Conservation (phyloP, 2,329 filamentous ascomycete genomes). For the Sporothrix brunneoviolacea region DNA sequence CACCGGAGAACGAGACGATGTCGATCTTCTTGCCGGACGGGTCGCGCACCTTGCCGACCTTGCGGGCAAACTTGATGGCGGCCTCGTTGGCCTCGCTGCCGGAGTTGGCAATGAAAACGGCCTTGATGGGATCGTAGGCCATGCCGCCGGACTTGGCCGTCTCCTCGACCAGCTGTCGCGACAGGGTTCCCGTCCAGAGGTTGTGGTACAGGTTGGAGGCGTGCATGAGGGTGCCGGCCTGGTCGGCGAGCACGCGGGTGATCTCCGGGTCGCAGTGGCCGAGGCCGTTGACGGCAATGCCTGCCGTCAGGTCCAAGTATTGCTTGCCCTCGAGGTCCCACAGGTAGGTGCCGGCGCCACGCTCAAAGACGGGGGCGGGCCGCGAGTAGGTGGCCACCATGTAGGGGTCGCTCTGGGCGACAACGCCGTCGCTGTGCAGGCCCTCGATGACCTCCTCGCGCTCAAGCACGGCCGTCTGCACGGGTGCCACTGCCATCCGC, state of each 20-base stretch:
- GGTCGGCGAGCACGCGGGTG: slow-evolving; percentile 56
- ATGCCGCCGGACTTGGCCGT: slow-evolving; percentile 76
- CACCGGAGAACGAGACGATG: slow-evolving; percentile 82
- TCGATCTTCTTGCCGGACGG: slow-evolving; percentile 69
- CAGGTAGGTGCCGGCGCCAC: slow-evolving; percentile 78
- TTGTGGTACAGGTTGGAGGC: slow-evolving; percentile 97
- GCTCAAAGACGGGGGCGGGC: slow-evolving; percentile 81
- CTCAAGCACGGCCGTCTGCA: background rate
- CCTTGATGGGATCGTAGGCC: slow-evolving; percentile 51
- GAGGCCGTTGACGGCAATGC: slow-evolving; percentile 89
- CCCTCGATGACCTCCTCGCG: background rate
- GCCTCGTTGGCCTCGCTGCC: slow-evolving; percentile 97
- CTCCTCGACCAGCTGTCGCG: slow-evolving; percentile 74
- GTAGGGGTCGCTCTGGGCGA: slow-evolving; percentile 70
- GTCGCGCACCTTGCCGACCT: slow-evolving; percentile 72
- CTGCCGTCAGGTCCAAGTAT: slow-evolving; percentile 92
- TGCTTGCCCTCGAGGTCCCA: slow-evolving; percentile 84
- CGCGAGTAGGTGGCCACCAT: slow-evolving; percentile 97
- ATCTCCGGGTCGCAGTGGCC: slow-evolving; percentile 85
- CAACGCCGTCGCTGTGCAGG: slow-evolving; percentile 56
- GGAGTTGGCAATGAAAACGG: slow-evolving; percentile 92
- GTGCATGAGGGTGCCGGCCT: slow-evolving; percentile 74
- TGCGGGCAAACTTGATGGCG: slow-evolving; percentile 92
- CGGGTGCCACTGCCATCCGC: background rate
- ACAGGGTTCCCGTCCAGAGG: slow-evolving; percentile 85